Evolutionary conservation across 225 moss, liverwort and hornwort species (phyloP).

Genomic region (Physcomitrellopsis africana): DNA sequence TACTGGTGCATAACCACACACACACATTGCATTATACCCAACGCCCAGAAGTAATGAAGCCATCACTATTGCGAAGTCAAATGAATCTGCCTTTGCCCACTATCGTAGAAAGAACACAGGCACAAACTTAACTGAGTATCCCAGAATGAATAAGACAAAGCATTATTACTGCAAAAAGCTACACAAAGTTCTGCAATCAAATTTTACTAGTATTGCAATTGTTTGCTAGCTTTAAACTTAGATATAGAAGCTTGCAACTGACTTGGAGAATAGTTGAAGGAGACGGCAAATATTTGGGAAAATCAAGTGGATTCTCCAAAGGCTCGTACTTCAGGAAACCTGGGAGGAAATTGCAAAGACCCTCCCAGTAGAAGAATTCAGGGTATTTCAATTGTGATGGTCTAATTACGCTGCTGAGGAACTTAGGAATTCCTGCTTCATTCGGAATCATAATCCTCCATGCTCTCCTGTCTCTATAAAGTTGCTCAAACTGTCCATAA

Average conservation of each 20-base stretch:
- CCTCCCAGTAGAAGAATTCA: slow-evolving; percentile 79
- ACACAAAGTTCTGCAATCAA: background rate
- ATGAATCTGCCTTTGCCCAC: slow-evolving; percentile 86
- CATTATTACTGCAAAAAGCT: no score
- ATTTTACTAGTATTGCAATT: background rate
- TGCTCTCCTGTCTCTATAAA: slow-evolving; percentile 62
- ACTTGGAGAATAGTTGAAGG: slow-evolving; percentile 66
- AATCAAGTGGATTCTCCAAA: slow-evolving; percentile 55
- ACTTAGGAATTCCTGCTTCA: slow-evolving; percentile 66
- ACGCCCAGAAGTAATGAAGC: slow-evolving; percentile 74
- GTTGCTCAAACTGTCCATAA: slow-evolving; percentile 60
- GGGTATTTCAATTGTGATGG: slow-evolving; percentile 69
- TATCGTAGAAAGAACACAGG: slow-evolving; percentile 16
- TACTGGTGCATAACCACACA: slow-evolving; percentile 73
- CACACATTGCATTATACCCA: slow-evolving; percentile 75
- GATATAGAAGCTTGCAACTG: background rate
- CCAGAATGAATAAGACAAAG: background rate
- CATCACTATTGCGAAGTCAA: slow-evolving; percentile 71
- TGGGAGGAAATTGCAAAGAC: slow-evolving; percentile 49
- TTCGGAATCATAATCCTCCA: slow-evolving; percentile 51
- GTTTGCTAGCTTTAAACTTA: no score
- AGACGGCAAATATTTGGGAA: slow-evolving; percentile 68
- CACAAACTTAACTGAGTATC: background rate
- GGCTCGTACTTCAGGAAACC: slow-evolving; percentile 73
- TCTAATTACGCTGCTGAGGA: slow-evolving; percentile 61